A percentile compares a stretch with the other conserved stretches of the same genome.
Conservation (phyloP, 768 basidiomycete species). For the Tephrocybe sp. region DNA sequence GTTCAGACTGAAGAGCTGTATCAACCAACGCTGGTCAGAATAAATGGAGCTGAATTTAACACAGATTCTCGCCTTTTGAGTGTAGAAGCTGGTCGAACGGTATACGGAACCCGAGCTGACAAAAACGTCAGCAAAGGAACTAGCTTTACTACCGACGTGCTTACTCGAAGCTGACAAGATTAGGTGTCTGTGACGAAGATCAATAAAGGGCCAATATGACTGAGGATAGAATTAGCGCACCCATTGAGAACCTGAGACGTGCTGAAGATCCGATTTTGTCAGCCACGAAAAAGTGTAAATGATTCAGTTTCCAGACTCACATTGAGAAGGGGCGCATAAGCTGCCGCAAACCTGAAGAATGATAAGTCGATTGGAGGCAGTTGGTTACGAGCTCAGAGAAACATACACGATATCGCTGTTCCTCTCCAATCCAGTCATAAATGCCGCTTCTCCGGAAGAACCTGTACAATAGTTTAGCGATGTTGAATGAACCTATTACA, state of each 20-base stretch:
- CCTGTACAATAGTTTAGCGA: constrained; percentile 25
- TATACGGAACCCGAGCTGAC: constrained; percentile 45
- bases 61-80: constrained; percentile 44
- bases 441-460: constrained; percentile 53
- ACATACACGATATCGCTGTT: constrained; percentile 35
- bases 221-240: constrained; percentile 18
- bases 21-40: background rate
- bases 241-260: constrained; percentile 50
- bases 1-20: constrained; percentile 62
- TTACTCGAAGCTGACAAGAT: constrained; percentile 58
- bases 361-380: background rate
- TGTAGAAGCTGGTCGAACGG: constrained; percentile 55
- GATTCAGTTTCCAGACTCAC: constrained; percentile 18
- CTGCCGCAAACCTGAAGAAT: constrained; percentile 35
- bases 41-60: background rate
- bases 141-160: constrained; percentile 12
- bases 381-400: background rate
- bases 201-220: background rate
- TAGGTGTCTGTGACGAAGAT: constrained; percentile 37
- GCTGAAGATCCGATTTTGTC: constrained; percentile 26
- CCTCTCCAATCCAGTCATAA: constrained; percentile 59
- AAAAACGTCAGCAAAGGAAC: background rate
- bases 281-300: constrained; percentile 1
- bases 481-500: background rate
- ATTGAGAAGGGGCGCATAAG: constrained; percentile 54